Evolutionary conservation across 768 basidiomycete species (phyloP).

Genomic region (Boletus pseudo-olivaceus): DNA sequence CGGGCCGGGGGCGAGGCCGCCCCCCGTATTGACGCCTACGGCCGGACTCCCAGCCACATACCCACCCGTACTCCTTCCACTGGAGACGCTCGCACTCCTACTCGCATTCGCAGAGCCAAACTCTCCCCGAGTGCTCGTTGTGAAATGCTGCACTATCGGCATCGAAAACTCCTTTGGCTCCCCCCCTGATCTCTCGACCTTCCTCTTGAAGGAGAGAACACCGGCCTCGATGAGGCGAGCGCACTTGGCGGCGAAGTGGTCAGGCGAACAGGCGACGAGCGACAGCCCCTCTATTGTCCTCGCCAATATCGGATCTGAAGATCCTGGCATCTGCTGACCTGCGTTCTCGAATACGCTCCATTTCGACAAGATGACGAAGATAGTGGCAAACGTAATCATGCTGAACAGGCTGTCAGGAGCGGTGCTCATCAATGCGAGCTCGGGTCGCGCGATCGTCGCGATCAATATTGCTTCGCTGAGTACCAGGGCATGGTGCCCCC

Average conservation of each 20-base stretch:
- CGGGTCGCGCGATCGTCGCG: constrained; percentile 31
- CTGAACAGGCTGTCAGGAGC: constrained; percentile 41
- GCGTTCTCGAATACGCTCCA: constrained; percentile 37
- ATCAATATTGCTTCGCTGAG: constrained; percentile 38
- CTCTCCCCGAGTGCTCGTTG: constrained; percentile 11
- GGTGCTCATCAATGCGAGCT: constrained; percentile 35
- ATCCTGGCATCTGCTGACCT: constrained; percentile 34
- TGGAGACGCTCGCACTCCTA: constrained; percentile 16
- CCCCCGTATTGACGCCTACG: background rate
- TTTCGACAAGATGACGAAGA: constrained; percentile 42
- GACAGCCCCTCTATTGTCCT: constrained; percentile 35
- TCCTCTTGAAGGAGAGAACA: constrained; percentile 29
- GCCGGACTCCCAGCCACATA: constrained; percentile 11
- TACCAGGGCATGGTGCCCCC: constrained; percentile 38
- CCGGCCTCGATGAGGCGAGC: constrained; percentile 39
- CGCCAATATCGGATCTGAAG: constrained; percentile 36
- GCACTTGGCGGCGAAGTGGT: constrained; percentile 40
- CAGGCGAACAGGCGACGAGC: constrained; percentile 34
- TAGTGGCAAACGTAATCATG: constrained; percentile 42
- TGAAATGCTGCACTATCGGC: constrained; percentile 22
- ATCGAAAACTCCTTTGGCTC: constrained; percentile 18
- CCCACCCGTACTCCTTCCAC: constrained; percentile 12
- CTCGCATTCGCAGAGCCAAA: constrained; percentile 15
- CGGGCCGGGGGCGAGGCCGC: background rate
- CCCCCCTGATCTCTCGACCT: constrained; percentile 23